Evolutionary conservation across 129 eudicot species (phyloP).

Genomic region (Heracleum sosnowskyi): DNA sequence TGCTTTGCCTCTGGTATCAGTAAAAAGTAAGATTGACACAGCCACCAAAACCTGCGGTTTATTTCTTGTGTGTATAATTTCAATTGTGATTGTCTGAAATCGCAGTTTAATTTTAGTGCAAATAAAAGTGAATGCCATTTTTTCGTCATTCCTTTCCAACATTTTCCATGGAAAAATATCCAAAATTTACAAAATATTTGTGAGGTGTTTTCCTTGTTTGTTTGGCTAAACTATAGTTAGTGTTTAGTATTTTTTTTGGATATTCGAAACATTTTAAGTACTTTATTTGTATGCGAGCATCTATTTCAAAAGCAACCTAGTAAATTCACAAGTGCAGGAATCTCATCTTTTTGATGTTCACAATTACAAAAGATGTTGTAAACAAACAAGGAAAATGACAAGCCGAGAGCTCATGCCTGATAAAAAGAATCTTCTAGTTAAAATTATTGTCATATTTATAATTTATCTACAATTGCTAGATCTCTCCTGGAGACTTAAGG

Average conservation of each 20-base stretch:
- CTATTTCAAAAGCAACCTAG: background rate
- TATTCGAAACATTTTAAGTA: background rate
- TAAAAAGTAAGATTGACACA: background rate
- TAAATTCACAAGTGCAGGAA: background rate
- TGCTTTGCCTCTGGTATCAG: background rate
- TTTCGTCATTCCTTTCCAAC: background rate
- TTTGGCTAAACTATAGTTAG: background rate
- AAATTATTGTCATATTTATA: background rate
- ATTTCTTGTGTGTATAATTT: background rate
- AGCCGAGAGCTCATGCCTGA: background rate
- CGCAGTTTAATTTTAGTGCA: background rate
- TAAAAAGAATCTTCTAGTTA: background rate
- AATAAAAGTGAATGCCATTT: background rate
- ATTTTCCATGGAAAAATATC: background rate
- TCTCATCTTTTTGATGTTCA: background rate
- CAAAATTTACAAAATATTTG: background rate
- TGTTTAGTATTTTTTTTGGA: background rate
- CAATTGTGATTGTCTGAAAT: background rate
- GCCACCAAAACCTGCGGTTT: background rate
- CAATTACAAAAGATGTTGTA: background rate
- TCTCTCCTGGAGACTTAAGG: constrained; percentile 65
- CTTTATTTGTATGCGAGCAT: background rate
- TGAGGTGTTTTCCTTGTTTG: background rate
- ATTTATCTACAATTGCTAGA: constrained; percentile 20
- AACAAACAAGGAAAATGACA: background rate